A percentile compares a stretch with the other conserved stretches of the same genome.
Conservation (phyloP, 2,329 filamentous ascomycete genomes). For the Aspergillus viridinutans region DNA sequence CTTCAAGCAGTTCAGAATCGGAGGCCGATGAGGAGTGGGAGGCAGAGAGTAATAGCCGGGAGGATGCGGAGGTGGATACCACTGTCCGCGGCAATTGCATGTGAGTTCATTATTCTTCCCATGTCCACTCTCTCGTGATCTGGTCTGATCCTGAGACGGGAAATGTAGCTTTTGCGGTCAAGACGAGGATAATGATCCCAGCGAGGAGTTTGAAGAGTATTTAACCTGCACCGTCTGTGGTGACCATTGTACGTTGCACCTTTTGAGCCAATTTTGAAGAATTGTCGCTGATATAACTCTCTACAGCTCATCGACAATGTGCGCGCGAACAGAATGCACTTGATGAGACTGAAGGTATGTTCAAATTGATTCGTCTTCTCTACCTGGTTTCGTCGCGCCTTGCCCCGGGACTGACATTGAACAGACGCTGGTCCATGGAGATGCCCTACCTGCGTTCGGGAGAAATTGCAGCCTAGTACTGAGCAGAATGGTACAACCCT, state of each 20-base stretch:
- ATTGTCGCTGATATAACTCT: constrained; percentile 40
- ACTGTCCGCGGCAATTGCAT: constrained; percentile 59
- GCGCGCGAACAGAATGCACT: constrained; percentile 67
- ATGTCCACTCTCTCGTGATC: constrained; percentile 7
- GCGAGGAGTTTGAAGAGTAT: constrained; percentile 74
- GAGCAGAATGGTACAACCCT: constrained; percentile 20
- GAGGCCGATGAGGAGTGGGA: constrained; percentile 53
- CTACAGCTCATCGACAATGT: constrained; percentile 83
- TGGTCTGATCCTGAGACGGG: constrained; percentile 26
- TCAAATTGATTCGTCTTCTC: not conserved
- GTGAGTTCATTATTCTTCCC: constrained; percentile 39
- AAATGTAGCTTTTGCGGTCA: constrained; percentile 70
- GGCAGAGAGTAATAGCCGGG: constrained; percentile 44
- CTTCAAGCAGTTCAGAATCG: constrained; percentile 52
- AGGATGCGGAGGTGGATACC: constrained; percentile 44
- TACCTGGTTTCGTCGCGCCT: not conserved
- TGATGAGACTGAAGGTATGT: constrained; percentile 58
- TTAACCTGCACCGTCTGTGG: constrained; percentile 73
- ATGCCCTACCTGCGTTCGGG: constrained; percentile 54
- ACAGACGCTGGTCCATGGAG: constrained; percentile 58
- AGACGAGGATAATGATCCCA: constrained; percentile 77
- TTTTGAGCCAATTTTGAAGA: constrained; percentile 18
- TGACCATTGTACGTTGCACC: constrained; percentile 67
- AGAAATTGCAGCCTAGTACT: constrained; percentile 33
- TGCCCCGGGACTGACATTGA: constrained; percentile 31